Base-by-base conservation (phyloP, 345 rosid genomes). In the Pugionium dolabratum region DNA sequence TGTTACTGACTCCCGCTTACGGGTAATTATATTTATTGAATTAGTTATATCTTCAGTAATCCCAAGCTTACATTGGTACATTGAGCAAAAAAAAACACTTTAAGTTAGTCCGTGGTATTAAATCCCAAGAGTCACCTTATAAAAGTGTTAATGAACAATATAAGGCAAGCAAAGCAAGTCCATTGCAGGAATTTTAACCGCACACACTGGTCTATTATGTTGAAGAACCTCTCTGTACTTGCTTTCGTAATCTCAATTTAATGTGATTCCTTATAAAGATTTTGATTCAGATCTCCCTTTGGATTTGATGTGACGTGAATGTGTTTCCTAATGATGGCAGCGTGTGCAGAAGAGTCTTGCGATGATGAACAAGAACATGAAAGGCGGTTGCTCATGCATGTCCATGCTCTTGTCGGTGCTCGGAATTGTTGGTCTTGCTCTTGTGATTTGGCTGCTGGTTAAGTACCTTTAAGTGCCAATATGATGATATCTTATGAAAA, bases 331-430 rank as follows among this genome's bases (percentile, higher is more conserved):
- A 59, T 59, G 36, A 44, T 60, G 71, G 69, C 91, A 91, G 99
- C 81, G 97, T 7, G 97, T 91, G 75, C 96, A 89, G 83, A 94
- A 84, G 85, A 85, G 83, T 80, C 82, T 94, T 72, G 97, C 95
- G 2, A 42, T 86, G 36, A 72, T 94, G 93, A 94, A 91, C 79
- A 87, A 85, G 83, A 91, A 93, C 35, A 87, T 96, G 49, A 87
- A 87, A 82, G 86, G 91, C 4, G 93, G 99, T 46, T 94, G 97
- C 80, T 75, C 97, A 11, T 88, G 96, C 84, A 73, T 90, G 89
- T 79, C 87, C 69, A 86, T 94, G 97, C 85, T 88, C 37, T 46
- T 88, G 69, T 81, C 97, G 6, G 88, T 87, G 54, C 55, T 83
- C 0, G 97, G 96, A 42, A 91, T 91, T 10, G 91, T 94, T 70